Percentiles rank a stretch among this genome's conserved stretches.
These are phyloP conservation scores for Fusarium torulosum DNA, from an alignment of 2,329 filamentous ascomycete species.

Conservation along the genomic window DNA sequence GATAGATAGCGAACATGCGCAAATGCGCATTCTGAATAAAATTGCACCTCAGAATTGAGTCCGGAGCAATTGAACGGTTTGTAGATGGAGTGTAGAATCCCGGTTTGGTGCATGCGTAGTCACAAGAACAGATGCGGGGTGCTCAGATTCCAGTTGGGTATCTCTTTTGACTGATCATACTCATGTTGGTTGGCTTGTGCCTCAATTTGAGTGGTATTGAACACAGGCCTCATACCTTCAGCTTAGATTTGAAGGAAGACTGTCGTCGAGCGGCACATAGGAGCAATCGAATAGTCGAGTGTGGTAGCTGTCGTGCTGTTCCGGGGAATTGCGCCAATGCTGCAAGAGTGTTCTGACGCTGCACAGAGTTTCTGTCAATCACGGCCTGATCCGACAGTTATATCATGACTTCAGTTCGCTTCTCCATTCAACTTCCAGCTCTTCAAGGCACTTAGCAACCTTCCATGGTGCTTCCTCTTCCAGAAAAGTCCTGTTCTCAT, in stretches of 20 bases:
- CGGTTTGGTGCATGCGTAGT: constrained; percentile 1
- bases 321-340: not conserved
- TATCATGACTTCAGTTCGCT: constrained; percentile 41
- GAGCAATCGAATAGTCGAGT: not conserved
- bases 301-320: not conserved
- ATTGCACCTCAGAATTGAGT: constrained; percentile 2
- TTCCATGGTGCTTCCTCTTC: constrained; percentile 64
- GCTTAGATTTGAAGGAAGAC: not conserved
- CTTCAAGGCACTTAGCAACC: constrained; percentile 63
- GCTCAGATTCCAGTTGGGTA: constrained; percentile 19
- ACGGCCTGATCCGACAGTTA: not conserved
- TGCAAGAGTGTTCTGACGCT: not conserved
- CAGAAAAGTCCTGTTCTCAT: constrained; percentile 63
- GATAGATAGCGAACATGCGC: constrained; percentile 4
- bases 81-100: not conserved
- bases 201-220: not conserved
- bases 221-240: not conserved
- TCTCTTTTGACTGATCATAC: constrained; percentile 3
- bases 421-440: constrained; percentile 59
- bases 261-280: not conserved
- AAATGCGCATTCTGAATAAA: not conserved
- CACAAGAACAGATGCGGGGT: constrained; percentile 13
- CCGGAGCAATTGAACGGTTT: not conserved
- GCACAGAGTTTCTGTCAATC: not conserved
- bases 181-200: not conserved